phyloP scores from a whole-genome alignment of 768 basidiomycete genomes.

The Boletus vermiculosoides region DNA sequence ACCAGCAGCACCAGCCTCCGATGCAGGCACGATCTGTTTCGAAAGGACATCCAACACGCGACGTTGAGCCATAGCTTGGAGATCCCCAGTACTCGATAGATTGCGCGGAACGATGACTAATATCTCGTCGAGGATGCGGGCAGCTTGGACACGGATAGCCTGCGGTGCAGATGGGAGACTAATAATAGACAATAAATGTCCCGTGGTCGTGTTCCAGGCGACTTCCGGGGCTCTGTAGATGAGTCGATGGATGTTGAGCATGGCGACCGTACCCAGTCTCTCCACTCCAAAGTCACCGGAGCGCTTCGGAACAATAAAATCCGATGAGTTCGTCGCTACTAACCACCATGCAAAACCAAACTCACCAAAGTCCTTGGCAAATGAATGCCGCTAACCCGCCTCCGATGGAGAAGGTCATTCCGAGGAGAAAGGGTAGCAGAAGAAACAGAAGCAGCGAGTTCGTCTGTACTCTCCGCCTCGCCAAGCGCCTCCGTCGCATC shows the following conservation, averaged over 20 bases:
- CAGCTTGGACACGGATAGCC: slow-evolving; percentile 83
- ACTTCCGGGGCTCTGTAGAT: slow-evolving; percentile 79
- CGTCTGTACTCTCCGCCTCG: slow-evolving; percentile 33
- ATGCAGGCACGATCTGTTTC: slow-evolving; percentile 61
- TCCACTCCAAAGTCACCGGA: slow-evolving; percentile 92
- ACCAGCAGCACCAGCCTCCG: slow-evolving; percentile 41
- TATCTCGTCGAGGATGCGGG: slow-evolving; percentile 82
- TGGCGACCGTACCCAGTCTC: slow-evolving; percentile 75
- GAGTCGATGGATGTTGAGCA: slow-evolving; percentile 84
- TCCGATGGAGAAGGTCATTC: slow-evolving; percentile 49
- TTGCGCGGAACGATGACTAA: slow-evolving; percentile 76
- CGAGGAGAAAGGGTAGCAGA: slow-evolving; percentile 40
- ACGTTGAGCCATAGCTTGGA: slow-evolving; percentile 70
- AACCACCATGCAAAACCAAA: slow-evolving; percentile 8
- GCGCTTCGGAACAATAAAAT: slow-evolving; percentile 45
- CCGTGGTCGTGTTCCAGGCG: slow-evolving; percentile 81
- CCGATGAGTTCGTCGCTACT: not conserved
- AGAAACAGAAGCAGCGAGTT: slow-evolving; percentile 34
- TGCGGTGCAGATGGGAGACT: slow-evolving; percentile 69
- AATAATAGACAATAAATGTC: slow-evolving; percentile 77
- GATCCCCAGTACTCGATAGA: slow-evolving; percentile 54
- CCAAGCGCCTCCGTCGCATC: slow-evolving; percentile 31
- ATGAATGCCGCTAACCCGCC: slow-evolving; percentile 87
- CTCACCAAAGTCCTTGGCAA: slow-evolving; percentile 74
- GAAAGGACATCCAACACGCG: slow-evolving; percentile 85